Conservation (phyloP, 495 filamentous ascomycete species). For the Sordaria brevicollis region DNA sequence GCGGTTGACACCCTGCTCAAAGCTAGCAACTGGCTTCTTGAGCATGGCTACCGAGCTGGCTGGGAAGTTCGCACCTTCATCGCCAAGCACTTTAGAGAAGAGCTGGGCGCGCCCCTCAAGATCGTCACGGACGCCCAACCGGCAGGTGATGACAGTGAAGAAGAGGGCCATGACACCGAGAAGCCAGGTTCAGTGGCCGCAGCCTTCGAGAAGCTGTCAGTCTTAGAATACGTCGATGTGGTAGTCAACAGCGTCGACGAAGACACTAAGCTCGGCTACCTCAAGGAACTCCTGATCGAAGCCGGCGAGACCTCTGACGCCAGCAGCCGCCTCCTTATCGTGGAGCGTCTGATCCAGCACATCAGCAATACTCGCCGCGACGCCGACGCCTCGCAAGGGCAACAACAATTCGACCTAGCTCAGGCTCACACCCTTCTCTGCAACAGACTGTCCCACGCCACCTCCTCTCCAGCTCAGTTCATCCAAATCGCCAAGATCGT, state of each 20-base stretch:
- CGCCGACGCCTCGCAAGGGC: background rate
- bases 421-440: constrained; percentile 20
- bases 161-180: background rate
- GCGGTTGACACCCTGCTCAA: constrained; percentile 14
- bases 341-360: constrained; percentile 16
- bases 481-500: constrained; percentile 45
- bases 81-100: constrained; percentile 15
- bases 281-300: constrained; percentile 11
- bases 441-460: constrained; percentile 1
- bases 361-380: constrained; percentile 9
- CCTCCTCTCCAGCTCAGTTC: constrained; percentile 30
- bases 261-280: constrained; percentile 14
- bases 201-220: constrained; percentile 4
- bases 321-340: constrained; percentile 10
- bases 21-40: constrained; percentile 17
- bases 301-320: background rate
- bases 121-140: constrained; percentile 3
- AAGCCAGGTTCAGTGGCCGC: background rate
- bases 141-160: background rate
- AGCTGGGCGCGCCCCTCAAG: constrained; percentile 9
- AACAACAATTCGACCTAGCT: constrained; percentile 15
- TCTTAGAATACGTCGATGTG: constrained; percentile 16
- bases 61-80: constrained; percentile 33
- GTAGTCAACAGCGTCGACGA: constrained; percentile 12
- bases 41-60: constrained; percentile 15